phyloP scores from a whole-genome alignment of 2,329 filamentous ascomycete genomes.

The Fusarium sp. region DNA sequence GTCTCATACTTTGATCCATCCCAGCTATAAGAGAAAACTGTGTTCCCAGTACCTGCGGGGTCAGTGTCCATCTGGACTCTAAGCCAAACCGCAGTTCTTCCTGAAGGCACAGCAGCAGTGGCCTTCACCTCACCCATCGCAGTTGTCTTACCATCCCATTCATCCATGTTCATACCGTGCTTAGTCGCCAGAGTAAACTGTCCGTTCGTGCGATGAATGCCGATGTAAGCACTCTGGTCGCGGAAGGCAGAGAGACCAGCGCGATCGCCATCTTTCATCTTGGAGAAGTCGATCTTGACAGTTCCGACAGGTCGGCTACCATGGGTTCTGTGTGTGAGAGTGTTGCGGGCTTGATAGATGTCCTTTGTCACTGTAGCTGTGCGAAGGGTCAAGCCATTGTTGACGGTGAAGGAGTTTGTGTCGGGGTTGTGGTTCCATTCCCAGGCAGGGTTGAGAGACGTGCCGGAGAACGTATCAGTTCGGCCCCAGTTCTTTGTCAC shows the following conservation, averaged over 20 bases:
- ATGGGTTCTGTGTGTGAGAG: slow-evolving; percentile 59
- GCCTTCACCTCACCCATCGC: slow-evolving; percentile 34
- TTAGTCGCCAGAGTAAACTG: slow-evolving; percentile 49
- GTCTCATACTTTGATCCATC: slow-evolving; percentile 31
- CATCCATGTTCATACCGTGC: slow-evolving; percentile 54
- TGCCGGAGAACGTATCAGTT: slow-evolving; percentile 59
- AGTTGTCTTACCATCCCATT: slow-evolving; percentile 39
- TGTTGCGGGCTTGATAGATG: slow-evolving; percentile 60
- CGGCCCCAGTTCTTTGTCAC: slow-evolving; percentile 47
- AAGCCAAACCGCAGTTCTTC: slow-evolving; percentile 40
- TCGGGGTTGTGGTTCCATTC: slow-evolving; percentile 74
- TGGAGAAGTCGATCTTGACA: slow-evolving; percentile 59
- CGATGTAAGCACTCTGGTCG: slow-evolving; percentile 64
- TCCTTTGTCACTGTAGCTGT: slow-evolving; percentile 65
- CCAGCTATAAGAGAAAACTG: slow-evolving; percentile 37
- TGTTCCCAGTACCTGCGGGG: slow-evolving; percentile 35
- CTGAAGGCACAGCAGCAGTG: slow-evolving; percentile 34
- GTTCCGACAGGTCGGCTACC: slow-evolving; percentile 61
- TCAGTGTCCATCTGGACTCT: slow-evolving; percentile 41
- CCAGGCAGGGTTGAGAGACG: slow-evolving; percentile 58
- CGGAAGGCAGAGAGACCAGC: slow-evolving; percentile 65
- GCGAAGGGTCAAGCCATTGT: slow-evolving; percentile 58
- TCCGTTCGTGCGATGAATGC: slow-evolving; percentile 52
- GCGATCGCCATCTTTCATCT: slow-evolving; percentile 63
- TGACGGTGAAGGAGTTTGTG: slow-evolving; percentile 56